A percentile compares a stretch with the other conserved stretches of the same genome.
Conservation (phyloP, 2,329 filamentous ascomycete species). For the Atkinsonella texensis region DNA sequence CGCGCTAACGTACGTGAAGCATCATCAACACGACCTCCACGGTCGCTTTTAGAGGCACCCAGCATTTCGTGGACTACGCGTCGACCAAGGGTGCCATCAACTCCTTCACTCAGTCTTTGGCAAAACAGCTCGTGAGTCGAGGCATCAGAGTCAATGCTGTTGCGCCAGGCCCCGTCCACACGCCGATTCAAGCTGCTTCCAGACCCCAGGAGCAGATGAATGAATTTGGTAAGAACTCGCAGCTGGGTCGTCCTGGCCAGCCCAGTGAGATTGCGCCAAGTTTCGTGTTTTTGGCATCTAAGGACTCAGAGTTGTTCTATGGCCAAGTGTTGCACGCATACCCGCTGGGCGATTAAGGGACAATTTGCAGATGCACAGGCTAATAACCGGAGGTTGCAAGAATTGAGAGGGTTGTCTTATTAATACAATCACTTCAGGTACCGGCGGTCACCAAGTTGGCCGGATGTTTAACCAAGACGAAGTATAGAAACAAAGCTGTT, state of each 20-base stretch:
- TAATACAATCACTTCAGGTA: too few relatives aligned
- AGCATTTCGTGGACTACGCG: constrained; percentile 40
- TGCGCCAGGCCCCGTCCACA: constrained; percentile 31
- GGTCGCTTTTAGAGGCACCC: constrained; percentile 40
- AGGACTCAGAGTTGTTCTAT: constrained; percentile 26
- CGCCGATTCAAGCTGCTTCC: constrained; percentile 30
- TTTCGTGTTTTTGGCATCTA: constrained; percentile 24
- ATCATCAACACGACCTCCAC: constrained; percentile 47
- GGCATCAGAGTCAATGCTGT: constrained; percentile 44
- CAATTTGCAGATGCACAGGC: background rate
- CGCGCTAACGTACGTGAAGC: constrained; percentile 13
- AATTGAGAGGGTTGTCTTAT: background rate
- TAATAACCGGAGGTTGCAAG: background rate
- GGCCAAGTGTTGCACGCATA: constrained; percentile 29
- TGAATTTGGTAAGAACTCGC: constrained; percentile 25
- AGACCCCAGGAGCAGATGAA: constrained; percentile 32
- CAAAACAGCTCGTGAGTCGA: constrained; percentile 39
- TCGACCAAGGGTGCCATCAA: constrained; percentile 47
- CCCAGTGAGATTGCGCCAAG: constrained; percentile 19
- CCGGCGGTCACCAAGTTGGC: too few relatives aligned
- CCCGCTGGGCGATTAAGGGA: constrained; percentile 23
- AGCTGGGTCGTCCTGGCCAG: constrained; percentile 27
- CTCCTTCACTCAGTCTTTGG: constrained; percentile 40
- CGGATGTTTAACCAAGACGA: too few relatives aligned
- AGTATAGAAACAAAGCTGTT: too few relatives aligned